A percentile compares a stretch with the other conserved stretches of the same genome.
These are phyloP conservation scores for Cercophora newfieldiana DNA, from an alignment of 495 filamentous ascomycete species.

Conservation along the genomic window DNA sequence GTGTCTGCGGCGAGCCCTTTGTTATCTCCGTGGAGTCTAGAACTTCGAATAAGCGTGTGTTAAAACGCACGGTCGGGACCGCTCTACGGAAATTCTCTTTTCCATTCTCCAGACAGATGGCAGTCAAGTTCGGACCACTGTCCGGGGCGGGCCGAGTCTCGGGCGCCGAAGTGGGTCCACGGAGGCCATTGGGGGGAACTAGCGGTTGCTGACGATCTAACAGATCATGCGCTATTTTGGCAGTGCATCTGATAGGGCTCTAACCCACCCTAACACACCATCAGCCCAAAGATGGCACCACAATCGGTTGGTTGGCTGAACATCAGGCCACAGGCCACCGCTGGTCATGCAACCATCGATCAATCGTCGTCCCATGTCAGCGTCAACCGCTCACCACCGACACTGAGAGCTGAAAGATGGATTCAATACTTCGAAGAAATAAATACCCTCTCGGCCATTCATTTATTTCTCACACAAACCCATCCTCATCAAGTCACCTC, in stretches of 20 bases:
- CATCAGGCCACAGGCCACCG: not conserved
- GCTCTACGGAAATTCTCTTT: too few relatives aligned
- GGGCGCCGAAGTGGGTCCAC: too few relatives aligned
- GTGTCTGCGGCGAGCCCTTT: too few relatives aligned
- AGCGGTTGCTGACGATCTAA: not conserved
- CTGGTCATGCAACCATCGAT: not conserved
- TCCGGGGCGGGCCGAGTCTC: too few relatives aligned
- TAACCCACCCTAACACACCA: not conserved
- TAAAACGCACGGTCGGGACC: too few relatives aligned
- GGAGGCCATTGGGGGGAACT: too few relatives aligned
- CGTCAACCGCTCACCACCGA: not conserved
- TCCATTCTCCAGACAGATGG: too few relatives aligned
- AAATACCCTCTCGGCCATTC: not conserved
- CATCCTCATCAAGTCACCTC: not conserved
- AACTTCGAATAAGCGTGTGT: too few relatives aligned
- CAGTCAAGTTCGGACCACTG: too few relatives aligned
- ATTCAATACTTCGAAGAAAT: not conserved
- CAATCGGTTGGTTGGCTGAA: not conserved
- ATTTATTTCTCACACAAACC: not conserved
- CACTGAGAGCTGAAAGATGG: not conserved
- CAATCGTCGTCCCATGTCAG: not conserved
- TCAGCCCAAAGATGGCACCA: not conserved
- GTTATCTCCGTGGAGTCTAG: too few relatives aligned
- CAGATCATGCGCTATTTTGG: not conserved
- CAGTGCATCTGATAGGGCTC: not conserved